Conservation (phyloP, 139 green algal species). For the Tetraselmis striata region DNA sequence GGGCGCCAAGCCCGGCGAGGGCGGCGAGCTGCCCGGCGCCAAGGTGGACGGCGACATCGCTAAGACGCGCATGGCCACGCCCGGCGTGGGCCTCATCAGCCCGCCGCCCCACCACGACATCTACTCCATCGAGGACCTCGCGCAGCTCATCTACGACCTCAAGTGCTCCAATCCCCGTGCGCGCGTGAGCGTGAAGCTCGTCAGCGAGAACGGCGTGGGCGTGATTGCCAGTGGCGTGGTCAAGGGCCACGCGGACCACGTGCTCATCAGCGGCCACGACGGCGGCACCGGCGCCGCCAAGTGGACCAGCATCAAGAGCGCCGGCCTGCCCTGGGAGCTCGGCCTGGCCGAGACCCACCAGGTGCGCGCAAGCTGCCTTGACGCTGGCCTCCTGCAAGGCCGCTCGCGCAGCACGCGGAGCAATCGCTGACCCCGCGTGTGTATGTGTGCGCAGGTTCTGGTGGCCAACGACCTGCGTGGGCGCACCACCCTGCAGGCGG, state of each 20-base stretch:
- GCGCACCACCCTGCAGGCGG: slow-evolving; percentile 65
- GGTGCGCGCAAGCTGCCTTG: neutral
- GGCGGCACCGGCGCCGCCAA: slow-evolving; percentile 81
- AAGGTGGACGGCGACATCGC: slow-evolving; percentile 89
- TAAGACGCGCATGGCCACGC: slow-evolving; percentile 72
- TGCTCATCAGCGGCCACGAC: slow-evolving; percentile 91
- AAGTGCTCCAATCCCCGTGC: slow-evolving; percentile 67
- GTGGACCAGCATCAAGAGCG: slow-evolving; percentile 73
- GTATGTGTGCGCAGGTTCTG: slow-evolving; percentile 54
- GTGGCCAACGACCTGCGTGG: slow-evolving; percentile 94
- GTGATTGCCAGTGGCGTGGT: slow-evolving; percentile 85
- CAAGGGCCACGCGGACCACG: slow-evolving; percentile 93
- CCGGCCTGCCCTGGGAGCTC: slow-evolving; percentile 89
- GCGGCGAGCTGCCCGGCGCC: slow-evolving; percentile 84
- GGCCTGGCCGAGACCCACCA: slow-evolving; percentile 91
- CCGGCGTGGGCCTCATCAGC: slow-evolving; percentile 82
- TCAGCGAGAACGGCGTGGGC: slow-evolving; percentile 89
- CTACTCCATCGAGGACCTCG: slow-evolving; percentile 99
- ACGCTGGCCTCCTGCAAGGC: neutral
- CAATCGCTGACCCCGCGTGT: neutral
- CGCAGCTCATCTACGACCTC: slow-evolving; percentile 96
- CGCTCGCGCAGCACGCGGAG: neutral
- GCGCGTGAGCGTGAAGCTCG: slow-evolving; percentile 88
- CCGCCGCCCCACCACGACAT: slow-evolving; percentile 99
- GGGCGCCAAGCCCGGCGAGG: slow-evolving; percentile 75